Conservation (phyloP, 345 rosid genomes). For the sweet orange (Citrus sinensis) region DNA sequence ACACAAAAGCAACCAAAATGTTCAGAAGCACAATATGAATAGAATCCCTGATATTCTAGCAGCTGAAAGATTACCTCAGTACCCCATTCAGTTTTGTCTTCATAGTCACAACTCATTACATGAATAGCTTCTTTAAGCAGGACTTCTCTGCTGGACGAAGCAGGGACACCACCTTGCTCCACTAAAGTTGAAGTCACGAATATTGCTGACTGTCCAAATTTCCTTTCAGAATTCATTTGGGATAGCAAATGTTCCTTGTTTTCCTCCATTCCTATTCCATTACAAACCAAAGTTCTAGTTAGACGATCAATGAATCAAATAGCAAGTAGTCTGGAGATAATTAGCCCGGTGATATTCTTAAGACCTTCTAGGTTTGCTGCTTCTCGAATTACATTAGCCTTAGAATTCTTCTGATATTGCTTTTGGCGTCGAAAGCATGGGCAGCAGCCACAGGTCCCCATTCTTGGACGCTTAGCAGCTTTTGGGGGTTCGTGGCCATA, state of each 20-base stretch:
- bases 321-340: not conserved
- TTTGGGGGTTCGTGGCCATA: constrained; percentile 94
- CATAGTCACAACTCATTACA: constrained; percentile 92
- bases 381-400: constrained; percentile 44
- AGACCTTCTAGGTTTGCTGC: constrained; percentile 56
- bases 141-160: constrained; percentile 92
- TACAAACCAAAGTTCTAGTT: not conserved
- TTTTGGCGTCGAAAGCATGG: constrained; percentile 80
- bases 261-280: constrained; percentile 42
- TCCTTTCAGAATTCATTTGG: constrained; percentile 85
- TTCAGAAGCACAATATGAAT: not conserved
- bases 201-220: constrained; percentile 83
- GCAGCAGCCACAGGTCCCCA: constrained; percentile 91
- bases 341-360: not conserved
- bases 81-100: constrained; percentile 98
- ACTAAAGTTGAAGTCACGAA: constrained; percentile 87
- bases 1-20: constrained; percentile 11
- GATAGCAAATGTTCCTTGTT: constrained; percentile 81
- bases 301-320: not conserved
- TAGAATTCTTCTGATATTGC: constrained; percentile 32
- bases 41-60: not conserved
- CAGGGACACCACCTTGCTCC: constrained; percentile 93
- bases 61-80: constrained; percentile 53
- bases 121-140: constrained; percentile 98
- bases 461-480: constrained; percentile 86